These are phyloP conservation scores for Chloromonas sp. DNA, from an alignment of 163 green algal genomes.

Conservation along the genomic window DNA sequence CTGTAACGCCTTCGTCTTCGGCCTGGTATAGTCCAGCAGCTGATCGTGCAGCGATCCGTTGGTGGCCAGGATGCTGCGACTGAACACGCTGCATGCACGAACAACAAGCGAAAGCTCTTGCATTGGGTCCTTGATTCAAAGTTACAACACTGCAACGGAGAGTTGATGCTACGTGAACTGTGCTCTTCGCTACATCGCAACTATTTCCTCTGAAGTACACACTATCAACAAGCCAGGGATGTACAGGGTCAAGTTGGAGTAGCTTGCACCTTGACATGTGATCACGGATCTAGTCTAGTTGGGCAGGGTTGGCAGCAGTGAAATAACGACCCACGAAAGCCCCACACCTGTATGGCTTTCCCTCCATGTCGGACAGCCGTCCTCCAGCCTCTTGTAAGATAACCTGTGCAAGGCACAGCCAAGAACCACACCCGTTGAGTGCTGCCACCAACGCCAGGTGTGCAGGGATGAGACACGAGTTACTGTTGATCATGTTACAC, in stretches of 20 bases:
- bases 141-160: neutral
- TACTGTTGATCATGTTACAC: no score
- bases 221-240: neutral
- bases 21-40: slow-evolving; percentile 46
- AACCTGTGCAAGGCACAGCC: slow-evolving; percentile 8
- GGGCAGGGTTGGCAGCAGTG: neutral
- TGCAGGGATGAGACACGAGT: no score
- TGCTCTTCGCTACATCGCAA: neutral
- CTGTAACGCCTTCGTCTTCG: slow-evolving; percentile 35
- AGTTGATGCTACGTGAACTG: neutral
- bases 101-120: neutral
- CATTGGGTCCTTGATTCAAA: neutral
- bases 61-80: slow-evolving; percentile 61
- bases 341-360: slow-evolving; percentile 48
- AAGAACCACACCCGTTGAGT: no score
- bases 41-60: slow-evolving; percentile 45
- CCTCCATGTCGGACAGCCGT: slow-evolving; percentile 74
- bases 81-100: slow-evolving; percentile 53
- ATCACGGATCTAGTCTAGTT: no score
- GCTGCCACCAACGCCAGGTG: no score
- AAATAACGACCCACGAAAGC: neutral
- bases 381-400: slow-evolving; percentile 75
- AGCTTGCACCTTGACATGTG: no score
- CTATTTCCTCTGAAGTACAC: neutral
- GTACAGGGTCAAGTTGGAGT: neutral